These are phyloP conservation scores for Pseudogymnoascus verrucosus DNA, from an alignment of 2,329 filamentous ascomycete genomes.

Conservation along the genomic window DNA sequence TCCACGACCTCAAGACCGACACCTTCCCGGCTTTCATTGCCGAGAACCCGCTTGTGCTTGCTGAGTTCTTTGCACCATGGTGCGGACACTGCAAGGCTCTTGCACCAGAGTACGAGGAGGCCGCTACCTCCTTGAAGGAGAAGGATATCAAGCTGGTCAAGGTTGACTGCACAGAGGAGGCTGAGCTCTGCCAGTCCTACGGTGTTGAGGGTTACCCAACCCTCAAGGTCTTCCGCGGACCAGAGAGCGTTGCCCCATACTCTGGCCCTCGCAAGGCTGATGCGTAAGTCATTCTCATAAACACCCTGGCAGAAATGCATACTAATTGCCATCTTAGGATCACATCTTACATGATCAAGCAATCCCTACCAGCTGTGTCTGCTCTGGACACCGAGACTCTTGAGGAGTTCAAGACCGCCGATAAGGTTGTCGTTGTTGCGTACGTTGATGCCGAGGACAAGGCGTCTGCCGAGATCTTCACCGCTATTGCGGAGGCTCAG, in stretches of 20 bases:
- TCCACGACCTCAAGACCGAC: constrained; percentile 75
- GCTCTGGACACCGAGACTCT: constrained; percentile 71
- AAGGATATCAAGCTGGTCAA: constrained; percentile 81
- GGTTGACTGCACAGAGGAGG: constrained; percentile 92
- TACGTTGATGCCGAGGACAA: constrained; percentile 78
- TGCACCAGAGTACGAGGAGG: constrained; percentile 83
- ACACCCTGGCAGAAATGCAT: constrained; percentile 2
- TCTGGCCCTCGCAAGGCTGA: constrained; percentile 81
- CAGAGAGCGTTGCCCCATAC: constrained; percentile 75
- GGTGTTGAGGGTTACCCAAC: constrained; percentile 98
- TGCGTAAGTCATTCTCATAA: constrained; percentile 41
- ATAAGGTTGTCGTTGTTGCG: constrained; percentile 91
- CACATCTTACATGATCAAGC: constrained; percentile 93
- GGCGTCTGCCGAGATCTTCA: constrained; percentile 79
- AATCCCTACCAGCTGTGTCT: constrained; percentile 88
- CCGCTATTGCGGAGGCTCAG: constrained; percentile 57
- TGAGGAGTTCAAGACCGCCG: constrained; percentile 93
- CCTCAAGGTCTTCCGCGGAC: constrained; percentile 95
- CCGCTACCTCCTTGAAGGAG: constrained; percentile 75
- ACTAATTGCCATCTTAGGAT: constrained; percentile 36
- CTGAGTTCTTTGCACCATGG: constrained; percentile 97
- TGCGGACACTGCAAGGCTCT: constrained; percentile 97
- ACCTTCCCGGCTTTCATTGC: constrained; percentile 82
- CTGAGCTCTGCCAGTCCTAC: constrained; percentile 80
- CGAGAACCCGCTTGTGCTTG: constrained; percentile 79